These are phyloP conservation scores for Arxiozyma slooffiae DNA, from an alignment of 1,139 yeast species.

Conservation along the genomic window DNA sequence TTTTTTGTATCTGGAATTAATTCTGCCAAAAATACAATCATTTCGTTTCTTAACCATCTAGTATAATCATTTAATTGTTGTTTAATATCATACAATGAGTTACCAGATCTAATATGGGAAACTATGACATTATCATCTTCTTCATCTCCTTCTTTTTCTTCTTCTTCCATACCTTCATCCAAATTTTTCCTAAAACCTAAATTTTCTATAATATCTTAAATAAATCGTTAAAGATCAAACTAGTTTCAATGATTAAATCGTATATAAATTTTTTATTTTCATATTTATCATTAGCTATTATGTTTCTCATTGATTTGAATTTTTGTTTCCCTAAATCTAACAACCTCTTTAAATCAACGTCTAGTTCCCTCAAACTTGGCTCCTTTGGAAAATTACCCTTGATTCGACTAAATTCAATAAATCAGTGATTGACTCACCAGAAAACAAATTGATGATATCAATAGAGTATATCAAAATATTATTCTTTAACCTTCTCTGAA, in stretches of 20 bases:
- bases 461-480: constrained; percentile 61
- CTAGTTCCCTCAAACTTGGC: constrained; percentile 30
- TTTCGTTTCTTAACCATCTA: constrained; percentile 50
- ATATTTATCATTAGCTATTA: constrained; percentile 6
- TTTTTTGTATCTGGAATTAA: constrained; percentile 7
- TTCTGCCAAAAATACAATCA: constrained; percentile 33
- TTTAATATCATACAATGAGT: constrained; percentile 44
- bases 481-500: constrained; percentile 32
- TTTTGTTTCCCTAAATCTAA: constrained; percentile 19
- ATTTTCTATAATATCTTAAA: constrained; percentile 54
- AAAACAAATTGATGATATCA: constrained; percentile 60
- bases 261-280: constrained; percentile 4
- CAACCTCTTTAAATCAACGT: constrained; percentile 29
- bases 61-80: constrained; percentile 30
- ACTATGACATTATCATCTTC: constrained; percentile 33
- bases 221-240: constrained; percentile 52
- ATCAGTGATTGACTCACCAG: constrained; percentile 37
- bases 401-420: constrained; percentile 46
- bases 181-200: constrained; percentile 45
- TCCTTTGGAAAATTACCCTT: constrained; percentile 45
- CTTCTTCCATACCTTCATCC: constrained; percentile 45
- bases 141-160: constrained; percentile 35
- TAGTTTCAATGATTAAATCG: constrained; percentile 37
- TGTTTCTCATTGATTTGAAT: constrained; percentile 9
- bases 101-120: constrained; percentile 37